Evolutionary conservation across 495 filamentous ascomycete genomes (phyloP).

Genomic region (Bacidia gigantensis): DNA sequence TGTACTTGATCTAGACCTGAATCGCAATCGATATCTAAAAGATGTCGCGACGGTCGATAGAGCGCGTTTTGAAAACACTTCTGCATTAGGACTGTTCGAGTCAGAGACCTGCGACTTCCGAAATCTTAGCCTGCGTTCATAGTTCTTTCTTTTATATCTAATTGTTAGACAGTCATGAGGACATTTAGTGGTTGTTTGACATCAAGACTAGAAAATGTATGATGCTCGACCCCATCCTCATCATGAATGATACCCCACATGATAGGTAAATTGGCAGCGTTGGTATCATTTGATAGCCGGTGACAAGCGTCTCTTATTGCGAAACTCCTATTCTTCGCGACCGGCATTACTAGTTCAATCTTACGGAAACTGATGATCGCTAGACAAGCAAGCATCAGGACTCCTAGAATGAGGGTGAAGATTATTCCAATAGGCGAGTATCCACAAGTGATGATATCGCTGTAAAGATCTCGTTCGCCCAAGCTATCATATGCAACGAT

Average conservation of each 20-base stretch:
- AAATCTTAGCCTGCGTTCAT: too few relatives aligned
- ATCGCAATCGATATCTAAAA: too few relatives aligned
- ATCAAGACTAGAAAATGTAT: slow-evolving; percentile 7
- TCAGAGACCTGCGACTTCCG: too few relatives aligned
- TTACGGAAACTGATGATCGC: slow-evolving; percentile 16
- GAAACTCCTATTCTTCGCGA: slow-evolving; percentile 27
- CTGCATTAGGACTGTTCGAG: too few relatives aligned
- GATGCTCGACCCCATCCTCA: slow-evolving; percentile 1
- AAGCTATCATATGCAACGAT: slow-evolving; percentile 13
- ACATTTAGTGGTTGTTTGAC: slow-evolving; percentile 9
- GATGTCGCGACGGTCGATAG: too few relatives aligned
- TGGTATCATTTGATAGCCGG: slow-evolving; percentile 10
- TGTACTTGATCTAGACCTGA: not conserved
- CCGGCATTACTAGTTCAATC: slow-evolving; percentile 23
- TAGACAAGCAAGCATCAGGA: slow-evolving; percentile 17
- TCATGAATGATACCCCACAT: slow-evolving; percentile 25
- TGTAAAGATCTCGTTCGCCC: not conserved
- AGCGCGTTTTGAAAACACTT: too few relatives aligned
- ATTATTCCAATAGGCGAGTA: slow-evolving; percentile 24
- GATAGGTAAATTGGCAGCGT: slow-evolving; percentile 16
- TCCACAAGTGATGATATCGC: slow-evolving; percentile 20
- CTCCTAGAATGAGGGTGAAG: slow-evolving; percentile 16
- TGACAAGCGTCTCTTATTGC: slow-evolving; percentile 35
- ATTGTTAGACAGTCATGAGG: too few relatives aligned
- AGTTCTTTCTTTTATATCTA: too few relatives aligned